These are phyloP conservation scores for Escovopsis sp. DNA, from an alignment of 2,329 filamentous ascomycete species.

Conservation along the genomic window DNA sequence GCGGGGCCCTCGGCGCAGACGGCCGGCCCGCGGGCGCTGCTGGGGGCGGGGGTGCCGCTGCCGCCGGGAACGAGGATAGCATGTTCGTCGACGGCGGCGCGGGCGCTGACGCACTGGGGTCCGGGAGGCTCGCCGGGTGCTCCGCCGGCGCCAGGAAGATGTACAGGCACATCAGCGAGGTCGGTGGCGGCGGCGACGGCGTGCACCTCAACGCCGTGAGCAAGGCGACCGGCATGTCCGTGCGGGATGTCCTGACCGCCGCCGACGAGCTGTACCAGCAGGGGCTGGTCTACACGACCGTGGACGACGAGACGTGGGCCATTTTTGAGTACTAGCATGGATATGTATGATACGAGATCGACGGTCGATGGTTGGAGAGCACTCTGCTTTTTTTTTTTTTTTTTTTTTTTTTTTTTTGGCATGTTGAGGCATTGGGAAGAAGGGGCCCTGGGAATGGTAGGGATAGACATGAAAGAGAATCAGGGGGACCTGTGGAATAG, in stretches of 20 bases:
- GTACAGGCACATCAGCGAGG: constrained; percentile 50
- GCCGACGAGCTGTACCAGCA: constrained; percentile 63
- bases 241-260: constrained; percentile 58
- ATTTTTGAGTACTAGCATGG: constrained; percentile 44
- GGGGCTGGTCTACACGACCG: constrained; percentile 75
- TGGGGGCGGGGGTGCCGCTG: constrained; percentile 21
- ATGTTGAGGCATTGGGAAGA: neutral
- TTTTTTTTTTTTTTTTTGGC: neutral
- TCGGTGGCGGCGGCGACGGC: constrained; percentile 58
- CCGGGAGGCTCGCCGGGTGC: constrained; percentile 31
- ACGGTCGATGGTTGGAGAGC: neutral
- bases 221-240: constrained; percentile 45
- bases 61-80: constrained; percentile 28
- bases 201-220: constrained; percentile 69
- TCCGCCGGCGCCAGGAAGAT: constrained; percentile 50
- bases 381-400: neutral
- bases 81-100: constrained; percentile 42
- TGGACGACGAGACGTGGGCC: constrained; percentile 88
- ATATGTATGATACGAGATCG: neutral
- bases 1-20: constrained; percentile 41
- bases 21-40: constrained; percentile 26
- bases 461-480: neutral
- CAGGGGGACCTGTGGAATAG: too few species aligned
- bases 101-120: constrained; percentile 23
- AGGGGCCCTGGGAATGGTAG: neutral